Conservation (phyloP, 176 grass and related monocot genomes). For the Themeda triandra region DNA sequence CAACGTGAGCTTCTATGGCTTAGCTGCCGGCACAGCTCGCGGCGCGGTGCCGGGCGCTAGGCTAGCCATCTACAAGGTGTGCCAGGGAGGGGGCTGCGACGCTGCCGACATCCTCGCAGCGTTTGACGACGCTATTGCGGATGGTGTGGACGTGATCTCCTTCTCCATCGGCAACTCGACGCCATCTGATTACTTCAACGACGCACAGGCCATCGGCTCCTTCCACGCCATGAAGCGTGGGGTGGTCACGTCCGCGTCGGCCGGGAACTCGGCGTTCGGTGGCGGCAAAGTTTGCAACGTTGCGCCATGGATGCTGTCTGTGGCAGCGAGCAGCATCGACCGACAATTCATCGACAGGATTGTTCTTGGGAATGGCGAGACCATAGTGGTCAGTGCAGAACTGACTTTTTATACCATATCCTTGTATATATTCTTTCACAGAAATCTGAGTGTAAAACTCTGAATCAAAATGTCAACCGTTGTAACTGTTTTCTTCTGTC, state of each 20-base stretch:
- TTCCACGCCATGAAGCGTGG: constrained; percentile 4
- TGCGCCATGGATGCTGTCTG: constrained; percentile 33
- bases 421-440: too few relatives aligned
- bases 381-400: constrained; percentile 9
- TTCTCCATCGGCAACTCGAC: neutral
- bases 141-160: constrained; percentile 14
- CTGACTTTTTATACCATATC: too few relatives aligned
- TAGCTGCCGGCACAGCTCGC: neutral
- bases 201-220: neutral
- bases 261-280: neutral
- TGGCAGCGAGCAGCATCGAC: constrained; percentile 37
- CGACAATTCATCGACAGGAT: constrained; percentile 5
- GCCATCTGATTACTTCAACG: neutral
- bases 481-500: neutral
- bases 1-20: neutral
- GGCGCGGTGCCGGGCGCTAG: neutral
- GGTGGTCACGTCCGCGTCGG: neutral
- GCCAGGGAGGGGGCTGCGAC: neutral
- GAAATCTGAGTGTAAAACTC: too few relatives aligned
- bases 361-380: neutral
- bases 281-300: constrained; percentile 14
- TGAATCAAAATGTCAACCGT: too few relatives aligned
- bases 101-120: neutral
- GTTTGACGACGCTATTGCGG: constrained; percentile 1
- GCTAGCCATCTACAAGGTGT: constrained; percentile 39